Conservation (phyloP, 2,329 filamentous ascomycete genomes). For the Colletotrichum australisinense region DNA sequence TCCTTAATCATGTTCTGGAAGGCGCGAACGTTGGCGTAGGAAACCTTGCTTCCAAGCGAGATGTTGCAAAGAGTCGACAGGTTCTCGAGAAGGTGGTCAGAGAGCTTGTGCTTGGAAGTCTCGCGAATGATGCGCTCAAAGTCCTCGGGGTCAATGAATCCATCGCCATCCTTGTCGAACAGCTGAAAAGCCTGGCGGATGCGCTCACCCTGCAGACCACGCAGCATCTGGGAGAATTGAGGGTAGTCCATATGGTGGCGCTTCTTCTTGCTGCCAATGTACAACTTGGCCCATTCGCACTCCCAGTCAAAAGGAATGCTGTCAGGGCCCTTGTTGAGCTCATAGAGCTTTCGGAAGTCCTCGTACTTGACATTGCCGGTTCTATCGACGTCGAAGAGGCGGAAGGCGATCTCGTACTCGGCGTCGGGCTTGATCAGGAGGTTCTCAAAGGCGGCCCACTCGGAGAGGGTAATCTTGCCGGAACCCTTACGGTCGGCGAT, state of each 20-base stretch:
- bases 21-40: constrained; percentile 95
- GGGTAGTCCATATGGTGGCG: constrained; percentile 93
- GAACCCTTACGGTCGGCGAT: constrained; percentile 84
- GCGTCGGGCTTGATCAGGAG: constrained; percentile 93
- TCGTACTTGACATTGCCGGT: constrained; percentile 91
- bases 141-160: constrained; percentile 94
- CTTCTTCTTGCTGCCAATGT: constrained; percentile 88
- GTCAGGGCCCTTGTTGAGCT: constrained; percentile 86
- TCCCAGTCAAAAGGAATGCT: constrained; percentile 97
- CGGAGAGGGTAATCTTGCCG: constrained; percentile 81
- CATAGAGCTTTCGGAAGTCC: constrained; percentile 85
- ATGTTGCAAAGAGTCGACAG: constrained; percentile 96
- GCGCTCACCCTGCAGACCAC: constrained; percentile 93
- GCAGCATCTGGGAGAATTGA: constrained; percentile 98
- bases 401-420: constrained; percentile 98
- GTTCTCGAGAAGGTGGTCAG: constrained; percentile 92
- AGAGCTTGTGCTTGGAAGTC: constrained; percentile 95
- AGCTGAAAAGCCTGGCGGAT: constrained; percentile 94
- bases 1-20: constrained; percentile 98
- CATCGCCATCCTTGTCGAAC: constrained; percentile 91
- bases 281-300: constrained; percentile 94
- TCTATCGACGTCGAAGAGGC: constrained; percentile 89
- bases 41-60: constrained; percentile 90
- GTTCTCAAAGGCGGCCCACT: constrained; percentile 96
- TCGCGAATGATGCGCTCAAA: constrained; percentile 97